Evolutionary conservation across 768 basidiomycete species (phyloP).

Genomic region (Coprinellus micaceus): DNA sequence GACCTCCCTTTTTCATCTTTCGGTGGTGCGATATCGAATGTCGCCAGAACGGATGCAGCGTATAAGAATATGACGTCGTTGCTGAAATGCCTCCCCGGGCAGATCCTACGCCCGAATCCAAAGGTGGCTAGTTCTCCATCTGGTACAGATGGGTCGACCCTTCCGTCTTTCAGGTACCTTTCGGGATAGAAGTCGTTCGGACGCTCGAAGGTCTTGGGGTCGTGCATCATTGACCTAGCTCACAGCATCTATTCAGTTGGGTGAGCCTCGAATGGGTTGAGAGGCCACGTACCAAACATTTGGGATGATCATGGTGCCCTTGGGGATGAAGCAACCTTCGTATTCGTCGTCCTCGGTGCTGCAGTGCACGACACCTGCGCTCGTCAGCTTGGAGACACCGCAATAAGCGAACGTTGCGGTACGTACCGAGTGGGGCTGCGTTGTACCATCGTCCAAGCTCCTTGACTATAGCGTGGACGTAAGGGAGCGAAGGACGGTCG

Average conservation of each 20-base stretch:
- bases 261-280: not conserved
- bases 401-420: conserved; percentile 3
- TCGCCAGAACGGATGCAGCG: conserved; percentile 16
- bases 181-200: conserved; percentile 25
- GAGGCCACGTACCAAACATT: conserved; percentile 23
- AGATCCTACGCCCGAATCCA: conserved; percentile 31
- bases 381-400: conserved; percentile 17
- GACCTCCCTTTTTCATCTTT: conserved; percentile 2
- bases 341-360: conserved; percentile 11
- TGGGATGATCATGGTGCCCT: conserved; percentile 29
- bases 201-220: conserved; percentile 20
- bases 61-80: conserved; percentile 34
- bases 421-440: conserved; percentile 30
- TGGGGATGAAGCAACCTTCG: conserved; percentile 30
- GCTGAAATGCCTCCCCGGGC: conserved; percentile 41
- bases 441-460: conserved; percentile 34
- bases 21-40: conserved; percentile 9
- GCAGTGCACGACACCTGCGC: not conserved
- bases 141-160: conserved; percentile 16
- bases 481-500: conserved; percentile 30
- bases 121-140: conserved; percentile 23
- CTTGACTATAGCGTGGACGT: conserved; percentile 31
- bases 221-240: conserved; percentile 23
- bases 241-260: not conserved
- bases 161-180: conserved; percentile 25